phyloP scores from a whole-genome alignment of 176 grass and related monocot genomes.

The Carex scoparia region DNA sequence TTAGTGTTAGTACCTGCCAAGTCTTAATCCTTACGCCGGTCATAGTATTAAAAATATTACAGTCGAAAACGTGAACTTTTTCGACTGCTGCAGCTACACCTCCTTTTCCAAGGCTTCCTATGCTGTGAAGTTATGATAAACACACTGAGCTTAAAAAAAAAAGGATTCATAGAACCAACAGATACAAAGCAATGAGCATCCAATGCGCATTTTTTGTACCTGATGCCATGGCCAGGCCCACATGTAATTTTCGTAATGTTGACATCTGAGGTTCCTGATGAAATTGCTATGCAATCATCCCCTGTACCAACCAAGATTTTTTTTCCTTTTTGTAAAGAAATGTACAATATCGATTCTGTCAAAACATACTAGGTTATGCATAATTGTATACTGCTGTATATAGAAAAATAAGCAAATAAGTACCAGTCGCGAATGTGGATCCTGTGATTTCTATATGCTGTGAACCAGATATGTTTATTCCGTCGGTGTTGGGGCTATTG shows the following conservation, averaged over 20 bases:
- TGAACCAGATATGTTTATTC: slow-evolving; percentile 35
- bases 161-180: not conserved
- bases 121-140: slow-evolving; percentile 26
- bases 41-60: slow-evolving; percentile 35
- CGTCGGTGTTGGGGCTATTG: slow-evolving; percentile 74
- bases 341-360: not conserved
- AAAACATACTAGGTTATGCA: not conserved
- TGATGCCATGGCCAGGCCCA: slow-evolving; percentile 74
- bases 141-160: not conserved
- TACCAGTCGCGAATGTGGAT: slow-evolving; percentile 46
- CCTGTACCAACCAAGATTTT: slow-evolving; percentile 23
- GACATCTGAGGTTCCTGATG: slow-evolving; percentile 28
- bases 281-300: slow-evolving; percentile 65
- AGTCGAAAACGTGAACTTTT: slow-evolving; percentile 35
- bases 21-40: slow-evolving; percentile 68
- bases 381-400: not conserved
- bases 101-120: slow-evolving; percentile 55
- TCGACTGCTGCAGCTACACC: slow-evolving; percentile 21
- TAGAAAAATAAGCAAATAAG: not conserved
- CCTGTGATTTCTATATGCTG: slow-evolving; percentile 34
- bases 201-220: slow-evolving; percentile 19
- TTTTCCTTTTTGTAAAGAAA: not conserved
- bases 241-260: slow-evolving; percentile 31
- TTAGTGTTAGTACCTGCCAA: slow-evolving; percentile 43
- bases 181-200: not conserved